Evolutionary conservation across 345 rosid genomes (phyloP).

Genomic region (Brassica cretica): DNA sequence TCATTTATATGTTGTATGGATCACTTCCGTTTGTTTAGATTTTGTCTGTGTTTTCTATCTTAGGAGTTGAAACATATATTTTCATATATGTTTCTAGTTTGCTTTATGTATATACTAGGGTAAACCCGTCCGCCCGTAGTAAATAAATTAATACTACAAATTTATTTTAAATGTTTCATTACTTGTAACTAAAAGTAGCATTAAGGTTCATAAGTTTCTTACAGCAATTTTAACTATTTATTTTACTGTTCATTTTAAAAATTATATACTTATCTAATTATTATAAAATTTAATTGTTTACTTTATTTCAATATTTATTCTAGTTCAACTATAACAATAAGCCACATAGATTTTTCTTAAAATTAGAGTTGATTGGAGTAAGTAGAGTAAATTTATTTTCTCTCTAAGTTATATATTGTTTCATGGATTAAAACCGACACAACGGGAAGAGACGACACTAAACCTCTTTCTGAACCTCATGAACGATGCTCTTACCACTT

Average conservation of each 20-base stretch:
- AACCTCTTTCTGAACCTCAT: slow-evolving; percentile 62
- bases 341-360: not conserved
- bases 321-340: not conserved
- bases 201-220: not conserved
- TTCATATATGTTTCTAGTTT: no score
- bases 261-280: no score
- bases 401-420: not conserved
- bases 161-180: not conserved
- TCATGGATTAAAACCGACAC: not conserved
- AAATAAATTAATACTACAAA: no score
- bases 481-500: slow-evolving; percentile 43
- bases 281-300: no score
- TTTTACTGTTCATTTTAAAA: not conserved
- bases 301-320: not conserved
- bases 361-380: not conserved
- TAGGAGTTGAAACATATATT: no score
- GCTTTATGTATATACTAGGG: no score
- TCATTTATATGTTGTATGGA: no score
- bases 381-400: not conserved
- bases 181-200: no score
- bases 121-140: no score
- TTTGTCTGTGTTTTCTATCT: no score
- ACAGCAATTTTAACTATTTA: no score
- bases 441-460: slow-evolving; percentile 57
- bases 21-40: no score